These are phyloP conservation scores for Lobosporangium transversale DNA, from an alignment of 192 early-diverging fungal species.

Conservation along the genomic window DNA sequence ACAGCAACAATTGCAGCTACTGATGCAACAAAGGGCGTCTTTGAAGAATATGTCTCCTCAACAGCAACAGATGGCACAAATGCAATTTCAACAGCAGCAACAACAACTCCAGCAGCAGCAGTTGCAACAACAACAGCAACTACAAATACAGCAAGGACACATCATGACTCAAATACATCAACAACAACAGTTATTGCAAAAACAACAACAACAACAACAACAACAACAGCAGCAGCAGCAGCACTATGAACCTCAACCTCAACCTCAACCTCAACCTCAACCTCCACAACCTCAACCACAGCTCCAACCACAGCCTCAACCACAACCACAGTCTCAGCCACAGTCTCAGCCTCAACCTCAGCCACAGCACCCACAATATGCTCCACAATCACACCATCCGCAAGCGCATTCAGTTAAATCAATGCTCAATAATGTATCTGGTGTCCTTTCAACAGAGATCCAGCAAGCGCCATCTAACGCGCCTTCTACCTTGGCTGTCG, in stretches of 20 bases:
- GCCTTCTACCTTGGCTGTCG: not conserved
- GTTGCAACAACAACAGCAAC: conserved; percentile 7
- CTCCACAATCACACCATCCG: no score
- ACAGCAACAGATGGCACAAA: conserved; percentile 15
- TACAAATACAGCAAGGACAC: conserved; percentile 3
- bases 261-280: conserved; percentile 4
- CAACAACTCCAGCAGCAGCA: conserved; percentile 15
- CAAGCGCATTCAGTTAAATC: not conserved
- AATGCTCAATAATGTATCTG: conserved; percentile 1
- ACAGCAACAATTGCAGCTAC: conserved; percentile 3
- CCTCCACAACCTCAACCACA: no score
- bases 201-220: conserved; percentile 16
- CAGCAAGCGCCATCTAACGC: not conserved
- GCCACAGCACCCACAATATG: not conserved
- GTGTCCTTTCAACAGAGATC: not conserved
- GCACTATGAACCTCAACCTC: not conserved
- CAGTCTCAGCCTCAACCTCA: conserved; percentile 3
- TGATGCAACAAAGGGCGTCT: conserved; percentile 5
- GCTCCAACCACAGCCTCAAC: no score
- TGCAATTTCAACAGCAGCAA: conserved; percentile 20
- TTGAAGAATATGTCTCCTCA: conserved; percentile 22
- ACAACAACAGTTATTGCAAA: not conserved
- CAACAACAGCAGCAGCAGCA: conserved; percentile 27
- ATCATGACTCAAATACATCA: conserved; percentile 3
- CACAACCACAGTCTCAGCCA: conserved; percentile 5